Conservation (phyloP, 1,139 yeast species). For the Scheffersomyces titani region DNA sequence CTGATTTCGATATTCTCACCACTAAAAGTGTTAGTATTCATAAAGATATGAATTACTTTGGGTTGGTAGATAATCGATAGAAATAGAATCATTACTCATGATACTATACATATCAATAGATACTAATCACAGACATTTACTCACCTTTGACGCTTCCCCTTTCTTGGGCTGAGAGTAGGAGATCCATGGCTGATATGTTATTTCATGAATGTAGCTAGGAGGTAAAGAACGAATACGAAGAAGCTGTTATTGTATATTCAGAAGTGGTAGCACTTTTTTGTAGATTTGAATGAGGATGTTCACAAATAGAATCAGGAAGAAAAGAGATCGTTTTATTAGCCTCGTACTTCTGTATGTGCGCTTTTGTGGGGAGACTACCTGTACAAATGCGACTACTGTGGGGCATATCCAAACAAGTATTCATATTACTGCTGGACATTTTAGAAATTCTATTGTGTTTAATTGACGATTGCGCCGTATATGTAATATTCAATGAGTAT, state of each 20-base stretch:
- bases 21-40: conserved; percentile 8
- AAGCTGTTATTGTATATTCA: not conserved
- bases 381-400: not conserved
- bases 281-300: no score
- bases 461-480: no score
- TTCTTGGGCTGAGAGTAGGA: conserved; percentile 21
- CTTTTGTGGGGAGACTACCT: not conserved
- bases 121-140: conserved; percentile 7
- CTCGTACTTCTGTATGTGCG: not conserved
- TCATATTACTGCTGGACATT: no score
- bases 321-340: not conserved
- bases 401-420: no score
- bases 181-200: conserved; percentile 13
- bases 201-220: not conserved
- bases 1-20: conserved; percentile 9
- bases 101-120: not conserved
- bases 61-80: no score
- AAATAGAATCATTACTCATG: not conserved
- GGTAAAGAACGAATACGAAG: not conserved
- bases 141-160: conserved; percentile 25
- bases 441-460: no score
- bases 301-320: not conserved
- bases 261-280: no score
- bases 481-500: no score
- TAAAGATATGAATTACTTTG: not conserved